These are phyloP conservation scores for Corynespora cassiicola DNA, from an alignment of 2,329 filamentous ascomycete genomes.

Conservation along the genomic window DNA sequence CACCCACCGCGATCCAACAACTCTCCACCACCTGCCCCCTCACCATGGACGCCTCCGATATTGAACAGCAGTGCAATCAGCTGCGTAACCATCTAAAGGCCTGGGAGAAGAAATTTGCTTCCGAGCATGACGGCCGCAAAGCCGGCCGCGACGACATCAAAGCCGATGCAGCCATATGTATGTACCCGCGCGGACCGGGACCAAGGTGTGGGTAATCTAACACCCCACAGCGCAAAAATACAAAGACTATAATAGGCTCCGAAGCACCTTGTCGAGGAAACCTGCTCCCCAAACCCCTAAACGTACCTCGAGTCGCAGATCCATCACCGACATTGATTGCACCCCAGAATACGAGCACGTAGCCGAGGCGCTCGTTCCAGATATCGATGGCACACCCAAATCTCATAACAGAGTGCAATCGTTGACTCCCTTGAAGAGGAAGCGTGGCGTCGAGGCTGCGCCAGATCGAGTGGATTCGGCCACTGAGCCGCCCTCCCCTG, in stretches of 20 bases:
- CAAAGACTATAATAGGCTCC: slow-evolving; percentile 74
- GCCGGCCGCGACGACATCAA: slow-evolving; percentile 79
- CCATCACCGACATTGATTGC: slow-evolving; percentile 23
- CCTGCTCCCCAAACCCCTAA: slow-evolving; percentile 38
- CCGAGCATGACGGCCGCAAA: slow-evolving; percentile 69
- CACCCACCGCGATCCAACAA: slow-evolving; percentile 16
- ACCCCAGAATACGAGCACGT: slow-evolving; percentile 33
- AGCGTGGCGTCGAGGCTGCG: slow-evolving; percentile 24
- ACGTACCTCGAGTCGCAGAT: slow-evolving; percentile 28
- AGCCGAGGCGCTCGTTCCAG: slow-evolving; percentile 28
- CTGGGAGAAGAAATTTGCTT: slow-evolving; percentile 75
- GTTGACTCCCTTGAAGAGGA: slow-evolving; percentile 40
- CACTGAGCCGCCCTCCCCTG: slow-evolving; percentile 31
- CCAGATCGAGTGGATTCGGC: slow-evolving; percentile 14
- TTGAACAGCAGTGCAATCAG: slow-evolving; percentile 79
- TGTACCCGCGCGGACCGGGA: slow-evolving; percentile 19
- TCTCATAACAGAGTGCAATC: slow-evolving; percentile 20
- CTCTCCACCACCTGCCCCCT: slow-evolving; percentile 14
- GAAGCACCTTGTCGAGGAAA: slow-evolving; percentile 44
- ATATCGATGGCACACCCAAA: slow-evolving; percentile 34
- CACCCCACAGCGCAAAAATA: slow-evolving; percentile 69
- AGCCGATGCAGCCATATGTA: slow-evolving; percentile 73
- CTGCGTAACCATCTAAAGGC: slow-evolving; percentile 74
- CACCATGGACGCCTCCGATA: slow-evolving; percentile 34
- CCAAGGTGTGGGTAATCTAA: slow-evolving; percentile 15